Base-by-base conservation (phyloP, 345 rosid species). In the Aurinia saxatilis region DNA sequence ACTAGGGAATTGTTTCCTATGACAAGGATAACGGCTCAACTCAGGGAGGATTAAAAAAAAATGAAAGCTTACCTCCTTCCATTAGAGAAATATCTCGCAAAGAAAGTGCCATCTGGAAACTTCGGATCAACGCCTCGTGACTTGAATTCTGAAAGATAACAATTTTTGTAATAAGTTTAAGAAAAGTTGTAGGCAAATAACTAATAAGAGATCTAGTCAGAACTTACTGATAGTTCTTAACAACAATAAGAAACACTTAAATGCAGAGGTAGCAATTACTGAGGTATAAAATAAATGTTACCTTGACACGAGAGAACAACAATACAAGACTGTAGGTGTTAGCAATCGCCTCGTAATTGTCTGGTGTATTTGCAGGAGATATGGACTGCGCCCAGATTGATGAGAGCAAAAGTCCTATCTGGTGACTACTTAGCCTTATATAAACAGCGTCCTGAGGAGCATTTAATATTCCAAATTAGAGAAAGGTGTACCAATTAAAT, bases 321-420 rank as follows among this genome's bases (percentile, higher is more conserved):
- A 86, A 73, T 21, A 88, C 93, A 55, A 95, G 84, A 79, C 95
- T 80, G 78, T 78, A 90, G 16, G 97, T 86, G 73, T 90, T 91
- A 77, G 99, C 84, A 69, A 95, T 86, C 51, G 95, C 95, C 76
- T 95, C 92, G 78, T 79, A 95, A 79, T 83, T 95, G 48, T 84
- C 82, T 49, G 99, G 99, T 52, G 76, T 73, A 75, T 90, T 95
- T 73, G 77, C 80, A 50, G 96, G 91, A 72, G 91, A 90, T 67
- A 95, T 74, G 25, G 98, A 86, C 75, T 84, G 89, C 51, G 89
- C 95, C 96, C 97, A 95, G 63, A 95, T 75, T 63, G 97, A 88
- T 72, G 96, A 88, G 57, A 90, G 91, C 79, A 90, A 72, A 57
- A 90, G 89, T 70, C 86, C 81, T 66, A 95, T 95, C 84, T 95